A percentile compares a stretch with the other conserved stretches of the same genome.
Conservation (phyloP, 2,329 filamentous ascomycete species). For the Phyllosticta paracitricarpa region DNA sequence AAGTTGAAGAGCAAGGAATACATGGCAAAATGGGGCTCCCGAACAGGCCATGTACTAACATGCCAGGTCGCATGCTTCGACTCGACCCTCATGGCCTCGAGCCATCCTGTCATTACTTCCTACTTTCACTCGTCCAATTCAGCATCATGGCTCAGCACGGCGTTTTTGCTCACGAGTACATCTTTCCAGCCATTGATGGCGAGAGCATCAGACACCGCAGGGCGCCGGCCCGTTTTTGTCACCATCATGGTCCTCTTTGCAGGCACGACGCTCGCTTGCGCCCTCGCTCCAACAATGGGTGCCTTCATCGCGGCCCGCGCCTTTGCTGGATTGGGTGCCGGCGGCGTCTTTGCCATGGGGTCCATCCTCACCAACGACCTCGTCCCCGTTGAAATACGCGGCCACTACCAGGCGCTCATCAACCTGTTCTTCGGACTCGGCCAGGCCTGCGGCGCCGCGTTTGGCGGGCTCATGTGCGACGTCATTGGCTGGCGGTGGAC, state of each 20-base stretch:
- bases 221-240: conserved; percentile 57
- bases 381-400: conserved; percentile 63
- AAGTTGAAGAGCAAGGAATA: conserved; percentile 11
- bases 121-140: conserved; percentile 69
- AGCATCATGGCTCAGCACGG: conserved; percentile 73
- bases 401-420: conserved; percentile 62
- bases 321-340: conserved; percentile 62
- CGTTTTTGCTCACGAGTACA: conserved; percentile 67
- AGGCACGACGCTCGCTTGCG: conserved; percentile 59
- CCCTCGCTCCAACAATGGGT: conserved; percentile 54
- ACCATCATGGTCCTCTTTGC: conserved; percentile 53
- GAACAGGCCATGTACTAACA: not conserved
- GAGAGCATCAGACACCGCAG: conserved; percentile 63
- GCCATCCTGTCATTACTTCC: conserved; percentile 71
- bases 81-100: conserved; percentile 70
- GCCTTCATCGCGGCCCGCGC: conserved; percentile 62
- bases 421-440: conserved; percentile 53
- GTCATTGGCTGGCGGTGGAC: conserved; percentile 65
- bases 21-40: not conserved
- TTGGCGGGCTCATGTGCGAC: conserved; percentile 62
- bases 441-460: conserved; percentile 49
- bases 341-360: conserved; percentile 58
- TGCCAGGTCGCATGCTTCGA: conserved; percentile 48
- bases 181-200: conserved; percentile 67
- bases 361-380: conserved; percentile 64